These are phyloP conservation scores for Lachnellula hyalina DNA, from an alignment of 2,329 filamentous ascomycete genomes.

Conservation along the genomic window DNA sequence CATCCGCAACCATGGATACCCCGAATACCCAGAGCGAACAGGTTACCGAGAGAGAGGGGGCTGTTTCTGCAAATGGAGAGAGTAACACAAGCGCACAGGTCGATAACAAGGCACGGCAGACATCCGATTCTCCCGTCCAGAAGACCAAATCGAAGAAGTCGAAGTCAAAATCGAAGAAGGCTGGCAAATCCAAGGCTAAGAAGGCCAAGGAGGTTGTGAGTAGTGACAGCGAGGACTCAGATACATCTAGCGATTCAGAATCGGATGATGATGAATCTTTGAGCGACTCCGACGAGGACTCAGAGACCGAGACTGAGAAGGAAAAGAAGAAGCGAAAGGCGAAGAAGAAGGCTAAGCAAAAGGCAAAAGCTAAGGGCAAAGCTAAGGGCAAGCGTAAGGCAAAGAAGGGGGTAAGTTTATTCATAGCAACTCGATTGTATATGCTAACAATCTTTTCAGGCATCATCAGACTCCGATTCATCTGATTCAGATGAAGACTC, in stretches of 20 bases:
- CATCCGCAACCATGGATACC: constrained; percentile 7
- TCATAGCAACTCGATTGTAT: not conserved
- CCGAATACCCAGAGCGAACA: constrained; percentile 10
- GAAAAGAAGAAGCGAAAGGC: constrained; percentile 33
- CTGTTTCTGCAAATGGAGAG: not conserved
- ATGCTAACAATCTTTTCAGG: constrained; percentile 17
- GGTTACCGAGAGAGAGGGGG: constrained; percentile 7
- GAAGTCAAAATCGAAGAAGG: constrained; percentile 21
- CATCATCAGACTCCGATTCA: constrained; percentile 27
- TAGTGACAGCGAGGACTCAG: constrained; percentile 20
- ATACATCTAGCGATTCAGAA: constrained; percentile 16
- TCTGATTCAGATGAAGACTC: constrained; percentile 31
- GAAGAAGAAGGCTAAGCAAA: constrained; percentile 33
- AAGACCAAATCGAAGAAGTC: constrained; percentile 17
- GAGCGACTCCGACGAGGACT: constrained; percentile 21
- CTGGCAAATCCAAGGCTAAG: constrained; percentile 22
- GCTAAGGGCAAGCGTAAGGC: constrained; percentile 37
- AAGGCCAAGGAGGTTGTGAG: constrained; percentile 22
- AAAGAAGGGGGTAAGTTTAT: constrained; percentile 29
- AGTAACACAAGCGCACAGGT: constrained; percentile 1
- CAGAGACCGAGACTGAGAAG: constrained; percentile 30
- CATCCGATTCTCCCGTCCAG: not conserved
- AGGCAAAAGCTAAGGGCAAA: constrained; percentile 32
- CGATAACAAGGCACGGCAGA: constrained; percentile 1
- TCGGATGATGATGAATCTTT: constrained; percentile 11